Conservation (phyloP, 345 rosid genomes). For the Eucalyptus tenuipes region DNA sequence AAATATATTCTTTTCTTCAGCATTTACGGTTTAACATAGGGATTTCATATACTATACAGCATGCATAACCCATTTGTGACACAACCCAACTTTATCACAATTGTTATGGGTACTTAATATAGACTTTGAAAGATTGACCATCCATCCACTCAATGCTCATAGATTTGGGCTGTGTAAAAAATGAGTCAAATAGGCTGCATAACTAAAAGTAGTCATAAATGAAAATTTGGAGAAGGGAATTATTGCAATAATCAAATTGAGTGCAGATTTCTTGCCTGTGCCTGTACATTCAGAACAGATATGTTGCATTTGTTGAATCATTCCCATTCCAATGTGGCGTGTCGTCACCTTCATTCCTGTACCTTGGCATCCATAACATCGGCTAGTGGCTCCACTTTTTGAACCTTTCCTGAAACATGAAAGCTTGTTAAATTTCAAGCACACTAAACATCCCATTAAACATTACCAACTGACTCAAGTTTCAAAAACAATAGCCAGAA, state of each 20-base stretch:
- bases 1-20: background rate
- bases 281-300: constrained; percentile 48
- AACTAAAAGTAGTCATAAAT: background rate
- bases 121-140: background rate
- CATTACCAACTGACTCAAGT: background rate
- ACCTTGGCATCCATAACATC: constrained; percentile 47
- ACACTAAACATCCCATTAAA: background rate
- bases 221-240: background rate
- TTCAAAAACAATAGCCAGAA: background rate
- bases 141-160: background rate
- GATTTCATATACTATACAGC: background rate
- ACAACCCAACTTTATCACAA: background rate
- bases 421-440: background rate
- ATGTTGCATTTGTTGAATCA: constrained; percentile 60
- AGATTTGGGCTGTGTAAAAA: background rate
- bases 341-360: constrained; percentile 42
- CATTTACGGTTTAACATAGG: background rate
- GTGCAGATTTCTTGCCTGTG: background rate
- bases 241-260: background rate
- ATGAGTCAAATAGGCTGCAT: background rate
- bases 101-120: background rate
- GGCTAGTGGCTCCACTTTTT: constrained; percentile 33
- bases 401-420: constrained; percentile 38
- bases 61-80: background rate
- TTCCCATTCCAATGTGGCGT: constrained; percentile 29